Base-by-base conservation (phyloP, 2,329 filamentous ascomycete genomes). In the Neofusicoccum sp. region DNA sequence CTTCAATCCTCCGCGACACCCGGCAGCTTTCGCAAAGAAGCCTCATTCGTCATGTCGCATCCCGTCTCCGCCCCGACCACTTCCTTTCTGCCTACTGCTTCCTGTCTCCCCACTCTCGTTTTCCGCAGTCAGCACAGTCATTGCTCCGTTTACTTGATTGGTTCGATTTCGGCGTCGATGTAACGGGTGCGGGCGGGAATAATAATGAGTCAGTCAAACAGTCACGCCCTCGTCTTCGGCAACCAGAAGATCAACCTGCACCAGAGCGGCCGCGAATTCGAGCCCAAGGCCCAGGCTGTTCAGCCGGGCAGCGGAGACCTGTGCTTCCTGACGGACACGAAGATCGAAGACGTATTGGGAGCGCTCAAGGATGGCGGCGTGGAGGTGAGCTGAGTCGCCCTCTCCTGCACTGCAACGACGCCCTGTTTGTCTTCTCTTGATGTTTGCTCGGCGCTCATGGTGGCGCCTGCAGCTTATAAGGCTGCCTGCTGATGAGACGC, bases 161-260 rank as follows among this genome's bases (percentile, higher is more conserved):
- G 22, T 22, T 22, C 22, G 22, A 22, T 22, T 22, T 22, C 22
- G 22, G 22, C 22, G 1, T 22, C 22, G 22, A 22, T 22, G 22
- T 22, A 22, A 22, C 22, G 22, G 22, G 22, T 22, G 22, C 22
- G 22, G 22, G 22, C 22, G 22, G 22, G 2, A 22, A 22, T 31
- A 8, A 9, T 47, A 2, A 11, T 31, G 9, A 36, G 11, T 16
- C 36, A 4, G 9, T 22, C 11, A 39, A 0, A n/a, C 36, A 61
- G 66, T 6, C 49, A 64, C 47, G 66, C 66, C 12, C 33, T 66
- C 34, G 33, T 56, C 12, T 68, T 66, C 45, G 64, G 65, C 6
- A 60, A 28, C n/a, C 64, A 67, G 45, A 66, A 66, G 31, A 49
- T 66, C 47, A 67, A 67, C 16, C 52, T 67, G 3, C 66, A 67